Evolutionary conservation across 176 grass and related monocot species (phyloP).

Genomic region (Raddia distichophylla): DNA sequence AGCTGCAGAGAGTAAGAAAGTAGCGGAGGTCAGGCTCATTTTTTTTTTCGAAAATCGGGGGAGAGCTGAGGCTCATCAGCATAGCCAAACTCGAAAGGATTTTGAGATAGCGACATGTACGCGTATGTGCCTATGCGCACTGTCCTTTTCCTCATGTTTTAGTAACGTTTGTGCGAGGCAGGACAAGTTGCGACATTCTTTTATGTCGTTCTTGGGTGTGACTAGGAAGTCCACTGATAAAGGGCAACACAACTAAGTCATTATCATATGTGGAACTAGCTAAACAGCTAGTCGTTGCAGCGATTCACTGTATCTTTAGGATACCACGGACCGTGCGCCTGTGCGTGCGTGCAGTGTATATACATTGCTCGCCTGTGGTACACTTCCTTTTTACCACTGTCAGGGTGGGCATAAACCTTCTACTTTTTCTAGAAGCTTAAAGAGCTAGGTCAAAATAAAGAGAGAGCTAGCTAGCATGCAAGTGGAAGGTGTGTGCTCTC

Average conservation of each 20-base stretch:
- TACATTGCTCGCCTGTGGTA: constrained; percentile 23
- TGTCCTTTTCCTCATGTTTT: constrained; percentile 55
- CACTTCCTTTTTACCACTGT: constrained; percentile 48
- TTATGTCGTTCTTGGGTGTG: constrained; percentile 45
- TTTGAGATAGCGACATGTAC: constrained; percentile 35
- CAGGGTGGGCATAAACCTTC: constrained; percentile 1
- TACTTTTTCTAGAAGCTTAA: constrained; percentile 36
- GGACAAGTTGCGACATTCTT: constrained; percentile 56
- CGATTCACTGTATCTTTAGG: constrained; percentile 53
- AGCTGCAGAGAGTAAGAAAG: constrained; percentile 62
- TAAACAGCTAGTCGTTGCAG: constrained; percentile 39
- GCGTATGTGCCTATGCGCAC: constrained; percentile 1
- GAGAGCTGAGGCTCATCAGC: constrained; percentile 3
- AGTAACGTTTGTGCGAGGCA: constrained; percentile 24
- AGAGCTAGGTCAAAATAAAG: constrained; percentile 46
- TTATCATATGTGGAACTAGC: constrained; percentile 60
- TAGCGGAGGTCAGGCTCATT: constrained; percentile 14
- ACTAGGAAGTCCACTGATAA: constrained; percentile 61
- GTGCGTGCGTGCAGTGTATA: neutral
- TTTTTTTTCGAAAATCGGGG: no score
- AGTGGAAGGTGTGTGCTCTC: neutral
- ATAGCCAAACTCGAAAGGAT: constrained; percentile 19
- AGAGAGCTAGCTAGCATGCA: neutral
- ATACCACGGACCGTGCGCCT: constrained; percentile 6
- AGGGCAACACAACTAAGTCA: constrained; percentile 43